Evolutionary conservation across 805 yeast species (phyloP).

Genomic region (Metschnikowia santaceciliae): DNA sequence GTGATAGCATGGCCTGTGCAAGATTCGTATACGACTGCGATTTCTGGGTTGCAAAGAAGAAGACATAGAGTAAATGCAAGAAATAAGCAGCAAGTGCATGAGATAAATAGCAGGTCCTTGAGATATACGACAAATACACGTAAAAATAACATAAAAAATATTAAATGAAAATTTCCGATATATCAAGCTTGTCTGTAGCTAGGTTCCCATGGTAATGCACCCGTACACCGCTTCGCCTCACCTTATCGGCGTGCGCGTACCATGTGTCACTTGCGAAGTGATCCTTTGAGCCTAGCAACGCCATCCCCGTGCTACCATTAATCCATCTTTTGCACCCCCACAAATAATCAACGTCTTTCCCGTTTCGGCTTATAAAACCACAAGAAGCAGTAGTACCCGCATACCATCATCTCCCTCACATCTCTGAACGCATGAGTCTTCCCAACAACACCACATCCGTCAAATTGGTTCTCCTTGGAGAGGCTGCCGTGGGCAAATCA

Average conservation of each 20-base stretch:
- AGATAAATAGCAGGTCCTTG: too few relatives aligned
- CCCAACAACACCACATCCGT: conserved; percentile 23
- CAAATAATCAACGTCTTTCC: neutral
- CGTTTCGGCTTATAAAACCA: neutral
- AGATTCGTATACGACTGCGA: conserved; percentile 59
- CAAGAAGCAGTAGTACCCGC: neutral
- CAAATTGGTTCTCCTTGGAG: conserved; percentile 73
- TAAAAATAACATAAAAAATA: too few relatives aligned
- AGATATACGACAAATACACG: too few relatives aligned
- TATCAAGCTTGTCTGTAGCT: too few relatives aligned
- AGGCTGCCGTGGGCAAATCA: conserved; percentile 80
- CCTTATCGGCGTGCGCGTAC: conserved; percentile 6
- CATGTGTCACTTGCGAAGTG: conserved; percentile 1
- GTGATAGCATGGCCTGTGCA: conserved; percentile 49
- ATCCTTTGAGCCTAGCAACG: conserved; percentile 2
- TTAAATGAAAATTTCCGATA: too few relatives aligned
- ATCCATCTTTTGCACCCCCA: neutral
- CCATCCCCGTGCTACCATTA: neutral
- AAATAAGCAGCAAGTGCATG: too few relatives aligned
- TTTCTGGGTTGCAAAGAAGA: conserved; percentile 49
- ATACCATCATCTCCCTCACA: neutral
- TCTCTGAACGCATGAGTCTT: conserved; percentile 7
- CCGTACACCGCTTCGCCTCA: conserved; percentile 4
- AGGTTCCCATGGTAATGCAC: neutral
- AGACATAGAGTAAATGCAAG: neutral